Evolutionary conservation across 192 early-diverging fungal species (phyloP).

Genomic region (Rhizophagus sp.): DNA sequence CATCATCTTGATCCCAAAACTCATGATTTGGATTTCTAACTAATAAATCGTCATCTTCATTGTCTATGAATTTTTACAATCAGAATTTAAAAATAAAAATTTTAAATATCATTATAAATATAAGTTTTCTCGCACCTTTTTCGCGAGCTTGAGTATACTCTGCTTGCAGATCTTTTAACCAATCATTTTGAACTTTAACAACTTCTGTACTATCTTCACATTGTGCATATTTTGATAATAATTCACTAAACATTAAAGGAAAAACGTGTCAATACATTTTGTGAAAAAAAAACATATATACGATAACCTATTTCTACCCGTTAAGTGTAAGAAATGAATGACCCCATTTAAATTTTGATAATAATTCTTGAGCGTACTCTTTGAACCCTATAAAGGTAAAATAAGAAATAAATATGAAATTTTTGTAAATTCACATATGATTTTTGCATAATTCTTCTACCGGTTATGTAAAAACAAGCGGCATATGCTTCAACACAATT

Average conservation of each 20-base stretch:
- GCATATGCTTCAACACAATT: conserved; percentile 99
- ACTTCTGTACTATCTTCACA: conserved; percentile 77
- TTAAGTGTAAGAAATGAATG: conserved; percentile 92
- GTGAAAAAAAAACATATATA: background rate
- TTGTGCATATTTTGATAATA: conserved; percentile 73
- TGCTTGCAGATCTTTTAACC: conserved; percentile 72
- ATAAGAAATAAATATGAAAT: background rate
- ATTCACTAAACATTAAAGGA: conserved; percentile 44
- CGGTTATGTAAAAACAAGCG: conserved; percentile 88
- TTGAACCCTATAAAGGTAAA: conserved; percentile 43
- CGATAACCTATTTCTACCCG: conserved; percentile 43
- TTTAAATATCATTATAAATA: background rate
- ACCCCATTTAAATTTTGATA: conserved; percentile 95
- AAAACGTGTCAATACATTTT: background rate
- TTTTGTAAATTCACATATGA: no score
- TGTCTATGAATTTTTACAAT: background rate
- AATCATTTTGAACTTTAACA: conserved; percentile 77
- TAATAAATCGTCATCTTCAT: background rate
- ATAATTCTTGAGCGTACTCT: conserved; percentile 67
- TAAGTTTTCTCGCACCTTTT: conserved; percentile 12
- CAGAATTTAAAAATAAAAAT: background rate
- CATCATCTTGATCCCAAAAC: background rate
- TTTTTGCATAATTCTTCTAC: conserved; percentile 30
- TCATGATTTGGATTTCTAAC: background rate
- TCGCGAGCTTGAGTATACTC: conserved; percentile 57